Base-by-base conservation (phyloP, 2,329 filamentous ascomycete genomes). In the Hyphodiscus sp. region DNA sequence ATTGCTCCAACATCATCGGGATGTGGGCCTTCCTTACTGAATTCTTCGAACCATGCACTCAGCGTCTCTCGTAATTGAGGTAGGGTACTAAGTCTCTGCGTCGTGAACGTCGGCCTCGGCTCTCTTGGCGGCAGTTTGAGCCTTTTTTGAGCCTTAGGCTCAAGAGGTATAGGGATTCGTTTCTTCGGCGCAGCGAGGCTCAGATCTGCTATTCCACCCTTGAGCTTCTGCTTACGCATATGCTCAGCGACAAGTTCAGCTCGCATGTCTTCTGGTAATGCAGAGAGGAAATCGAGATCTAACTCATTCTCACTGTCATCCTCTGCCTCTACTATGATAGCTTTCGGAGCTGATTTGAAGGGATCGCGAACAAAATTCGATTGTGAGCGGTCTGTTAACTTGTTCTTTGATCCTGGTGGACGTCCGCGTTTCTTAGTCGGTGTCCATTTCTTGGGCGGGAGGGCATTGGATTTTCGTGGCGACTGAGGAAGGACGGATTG, bases 261-360 rank as follows among this genome's bases (percentile, higher is more conserved):
- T 13, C 88, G 82, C 46, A 95, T 80, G 46, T 95, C 89, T 59
- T 87, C 84, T 0, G 92, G 92, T 0, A 97, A 75, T 16, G 91
- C 90, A 1, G 86, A 82, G 2, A 97, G 81, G 64, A 96, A 91
- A 0, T 85, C 83, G 0, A 80, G 74, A 7, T 75, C 65, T 19
- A 64, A 53, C 5, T 41, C 48, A 20, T 64, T 60, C 1, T 60
- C 54, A 20, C 51, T 56, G 2, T 61, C 58, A 5, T 50, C 43
- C 1, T 52, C 55, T 16, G 43, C 30, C 29, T 42, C 23, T 51
- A 68, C 47, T 67, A 69, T 16, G 61, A 61, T 38, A 58, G 53
- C 8, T 7, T 65, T 63, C 6, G 57, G 55, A 45, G 65, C 70
- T 2, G 70, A 66, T 38, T 13, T 38, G 33, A 38, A 38, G 2